Base-by-base conservation (phyloP, 148 eudicot genomes). In the Arctostaphylos glauca region DNA sequence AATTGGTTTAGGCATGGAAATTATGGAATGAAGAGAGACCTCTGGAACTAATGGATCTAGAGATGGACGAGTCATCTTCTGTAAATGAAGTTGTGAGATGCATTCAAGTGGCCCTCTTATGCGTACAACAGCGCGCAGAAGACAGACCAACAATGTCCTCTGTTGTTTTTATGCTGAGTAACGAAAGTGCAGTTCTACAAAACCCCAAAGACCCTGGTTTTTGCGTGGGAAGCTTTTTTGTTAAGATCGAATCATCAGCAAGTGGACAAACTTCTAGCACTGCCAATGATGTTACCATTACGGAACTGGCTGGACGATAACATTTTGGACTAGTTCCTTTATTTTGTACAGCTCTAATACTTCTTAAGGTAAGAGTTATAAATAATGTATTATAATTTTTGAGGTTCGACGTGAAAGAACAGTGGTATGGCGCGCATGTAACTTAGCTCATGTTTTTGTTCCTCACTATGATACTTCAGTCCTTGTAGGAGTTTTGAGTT, bases 1-100 rank as follows among this genome's bases (percentile, higher is more conserved):
- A 70, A 38, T 70, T 70, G 74, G 12, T 71, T 25, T 25, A 86
- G 88, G 86, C 87, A 74, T 85, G 90, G 90, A 83, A 71, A 74
- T 49, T 83, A 15, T 83, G 88, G 88, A 74, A 9, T 47, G 86
- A 83, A 74, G 80, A 85, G 49, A 81, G 10, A 13, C 74, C 85
- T 21, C 67, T 13, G 19, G 44, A 71, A 52, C 62, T 78, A 16
- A 55, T 82, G 68, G 78, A 85, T 78, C 9, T 43, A 48, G 19
- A 14, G 31, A 15, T 77, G 6, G 73, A 59, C 21, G n/a, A n/a
- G 38, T 81, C 81, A 5, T 77, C 54, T 67, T 7, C 60, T 3
- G 14, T 4, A 19, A 2, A 41, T 16, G 86, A 84, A 60, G 83
- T 80, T 48, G 54, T 56, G 38, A 79, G 83, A 62, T 84, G 86